Conservation (phyloP, 1,284 basidiomycete genomes). For the Kwoniella shivajii region DNA sequence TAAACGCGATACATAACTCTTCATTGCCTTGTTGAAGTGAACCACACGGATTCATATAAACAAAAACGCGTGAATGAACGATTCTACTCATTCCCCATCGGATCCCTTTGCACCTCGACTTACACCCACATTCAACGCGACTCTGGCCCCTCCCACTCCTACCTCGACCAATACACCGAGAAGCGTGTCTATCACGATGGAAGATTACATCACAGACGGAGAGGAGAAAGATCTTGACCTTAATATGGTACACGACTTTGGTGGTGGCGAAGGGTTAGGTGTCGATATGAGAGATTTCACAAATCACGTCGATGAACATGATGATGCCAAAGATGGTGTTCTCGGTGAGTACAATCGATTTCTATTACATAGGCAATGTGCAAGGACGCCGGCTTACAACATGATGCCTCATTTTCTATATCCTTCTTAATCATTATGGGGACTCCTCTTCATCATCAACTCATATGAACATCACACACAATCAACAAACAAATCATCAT, state of each 20-base stretch:
- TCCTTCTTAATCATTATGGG: no score
- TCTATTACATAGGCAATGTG: no score
- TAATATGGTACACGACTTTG: conserved; percentile 50
- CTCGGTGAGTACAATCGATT: conserved; percentile 9
- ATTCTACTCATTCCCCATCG: not conserved
- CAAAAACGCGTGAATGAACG: not conserved
- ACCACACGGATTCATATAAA: no score
- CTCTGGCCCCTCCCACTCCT: conserved; percentile 3
- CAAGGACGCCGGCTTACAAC: no score
- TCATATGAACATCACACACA: no score
- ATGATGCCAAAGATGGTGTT: conserved; percentile 17
- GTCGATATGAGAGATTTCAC: conserved; percentile 48
- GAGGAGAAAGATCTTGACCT: conserved; percentile 31
- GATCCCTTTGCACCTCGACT: conserved; percentile 15
- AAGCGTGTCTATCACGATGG: conserved; percentile 21
- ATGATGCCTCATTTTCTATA: no score
- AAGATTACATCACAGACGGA: conserved; percentile 20
- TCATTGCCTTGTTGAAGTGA: no score
- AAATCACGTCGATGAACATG: conserved; percentile 24
- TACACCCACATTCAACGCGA: conserved; percentile 5
- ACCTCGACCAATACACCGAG: conserved; percentile 8
- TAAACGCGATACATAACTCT: no score
- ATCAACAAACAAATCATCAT: not conserved
- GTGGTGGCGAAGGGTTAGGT: conserved; percentile 37
- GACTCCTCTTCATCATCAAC: not conserved